These are phyloP conservation scores for Tranzscheliella williamsii DNA, from an alignment of 1,284 basidiomycete genomes.

Conservation along the genomic window DNA sequence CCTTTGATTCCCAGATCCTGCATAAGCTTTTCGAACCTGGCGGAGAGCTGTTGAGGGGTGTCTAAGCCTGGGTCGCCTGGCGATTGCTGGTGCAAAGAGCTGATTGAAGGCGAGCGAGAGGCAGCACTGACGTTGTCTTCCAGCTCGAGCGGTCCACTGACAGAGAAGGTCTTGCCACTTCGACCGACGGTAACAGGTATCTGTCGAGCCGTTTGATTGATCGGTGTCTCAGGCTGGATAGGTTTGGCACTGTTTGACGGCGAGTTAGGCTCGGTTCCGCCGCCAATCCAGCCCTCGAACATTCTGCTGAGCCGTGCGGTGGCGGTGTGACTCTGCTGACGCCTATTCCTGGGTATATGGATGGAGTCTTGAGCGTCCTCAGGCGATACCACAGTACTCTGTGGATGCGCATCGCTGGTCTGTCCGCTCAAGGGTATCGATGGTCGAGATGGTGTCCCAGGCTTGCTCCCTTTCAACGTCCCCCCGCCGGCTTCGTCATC, in stretches of 20 bases:
- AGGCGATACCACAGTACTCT: background rate
- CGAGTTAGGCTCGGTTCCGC: constrained; percentile 15
- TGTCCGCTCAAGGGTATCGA: background rate
- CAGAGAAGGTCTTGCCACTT: constrained; percentile 35
- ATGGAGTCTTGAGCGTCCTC: constrained; percentile 1
- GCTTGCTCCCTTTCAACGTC: constrained; percentile 33
- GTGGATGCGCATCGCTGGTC: background rate
- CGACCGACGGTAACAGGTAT: constrained; percentile 24
- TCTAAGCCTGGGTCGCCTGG: constrained; percentile 11
- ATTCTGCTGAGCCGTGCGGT: constrained; percentile 47
- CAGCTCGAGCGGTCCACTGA: constrained; percentile 48
- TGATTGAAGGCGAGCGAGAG: constrained; percentile 24
- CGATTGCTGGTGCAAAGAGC: constrained; percentile 12
- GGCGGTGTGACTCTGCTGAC: constrained; percentile 27
- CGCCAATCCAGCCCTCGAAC: constrained; percentile 51
- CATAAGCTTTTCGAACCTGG: constrained; percentile 44
- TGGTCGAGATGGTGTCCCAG: constrained; percentile 6
- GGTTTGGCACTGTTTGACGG: background rate
- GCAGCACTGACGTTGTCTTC: constrained; percentile 23
- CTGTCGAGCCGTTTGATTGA: constrained; percentile 6
- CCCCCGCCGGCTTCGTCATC: constrained; percentile 9
- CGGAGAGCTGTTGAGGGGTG: constrained; percentile 21
- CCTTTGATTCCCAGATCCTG: constrained; percentile 69
- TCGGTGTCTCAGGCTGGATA: constrained; percentile 20
- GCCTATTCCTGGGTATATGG: constrained; percentile 19